Percentiles rank a stretch among this genome's conserved stretches.
phyloP scores from a whole-genome alignment of 805 yeast genomes.

The Saccharomycopsis guyanensis region DNA sequence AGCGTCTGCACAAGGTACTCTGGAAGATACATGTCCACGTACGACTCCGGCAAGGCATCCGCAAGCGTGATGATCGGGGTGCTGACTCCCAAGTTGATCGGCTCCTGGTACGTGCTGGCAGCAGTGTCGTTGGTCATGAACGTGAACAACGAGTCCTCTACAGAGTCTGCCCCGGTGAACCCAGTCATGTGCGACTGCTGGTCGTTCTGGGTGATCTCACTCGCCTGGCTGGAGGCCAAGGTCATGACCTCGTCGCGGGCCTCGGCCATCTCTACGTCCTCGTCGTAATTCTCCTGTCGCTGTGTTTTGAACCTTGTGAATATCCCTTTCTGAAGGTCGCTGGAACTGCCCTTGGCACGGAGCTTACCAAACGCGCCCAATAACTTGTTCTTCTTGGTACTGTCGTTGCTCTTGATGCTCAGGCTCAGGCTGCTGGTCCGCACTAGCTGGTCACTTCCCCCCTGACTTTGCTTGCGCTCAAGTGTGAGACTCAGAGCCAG shows the following conservation, averaged over 20 bases:
- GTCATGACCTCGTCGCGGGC: neutral
- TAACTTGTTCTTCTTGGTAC: neutral
- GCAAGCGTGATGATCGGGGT: conserved; percentile 30
- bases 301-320: conserved; percentile 20
- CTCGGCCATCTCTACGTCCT: neutral
- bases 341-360: conserved; percentile 20
- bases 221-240: neutral
- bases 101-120: neutral
- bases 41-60: conserved; percentile 46
- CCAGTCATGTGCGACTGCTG: neutral
- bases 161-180: conserved; percentile 13
- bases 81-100: conserved; percentile 9
- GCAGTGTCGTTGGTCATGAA: conserved; percentile 11
- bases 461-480: neutral
- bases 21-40: conserved; percentile 49
- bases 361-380: neutral
- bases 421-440: neutral
- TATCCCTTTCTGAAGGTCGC: conserved; percentile 24
- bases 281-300: neutral
- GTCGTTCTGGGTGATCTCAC: conserved; percentile 1
- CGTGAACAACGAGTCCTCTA: conserved; percentile 18
- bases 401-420: neutral
- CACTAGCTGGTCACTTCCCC: neutral
- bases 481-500: conserved; percentile 1
- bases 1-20: conserved; percentile 39